These are phyloP conservation scores for Paramecium caudatum DNA, from an alignment of 73 alveolate species.

Conservation along the genomic window DNA sequence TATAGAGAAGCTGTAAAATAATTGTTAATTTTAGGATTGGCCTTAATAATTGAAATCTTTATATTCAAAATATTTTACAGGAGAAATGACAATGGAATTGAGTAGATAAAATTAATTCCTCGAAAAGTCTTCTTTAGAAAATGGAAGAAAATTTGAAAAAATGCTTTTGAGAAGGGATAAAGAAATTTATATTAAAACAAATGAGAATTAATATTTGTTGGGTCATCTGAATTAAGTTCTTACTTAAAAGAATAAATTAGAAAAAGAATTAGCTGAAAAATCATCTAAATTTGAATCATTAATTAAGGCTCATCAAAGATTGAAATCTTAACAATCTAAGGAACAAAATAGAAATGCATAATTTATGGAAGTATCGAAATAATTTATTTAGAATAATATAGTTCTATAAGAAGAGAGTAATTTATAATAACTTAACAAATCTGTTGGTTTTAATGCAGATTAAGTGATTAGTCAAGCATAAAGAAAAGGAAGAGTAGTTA, in stretches of 20 bases:
- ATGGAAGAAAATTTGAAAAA: not conserved
- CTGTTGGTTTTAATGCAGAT: not conserved
- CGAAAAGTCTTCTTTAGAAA: not conserved
- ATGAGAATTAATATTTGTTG: not conserved
- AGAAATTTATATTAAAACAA: not conserved
- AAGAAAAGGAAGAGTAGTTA: not conserved
- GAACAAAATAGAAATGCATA: not conserved
- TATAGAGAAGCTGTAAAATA: not conserved
- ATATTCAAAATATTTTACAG: not conserved
- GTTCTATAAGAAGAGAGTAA: not conserved
- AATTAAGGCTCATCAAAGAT: not conserved
- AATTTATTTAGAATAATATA: not conserved
- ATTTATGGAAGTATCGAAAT: not conserved
- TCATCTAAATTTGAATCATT: not conserved
- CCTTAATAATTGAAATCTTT: not conserved
- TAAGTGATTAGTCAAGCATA: not conserved
- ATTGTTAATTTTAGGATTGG: not conserved
- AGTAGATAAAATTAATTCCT: conserved; percentile 23
- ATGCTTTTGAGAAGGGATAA: not conserved
- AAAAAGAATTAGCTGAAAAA: not conserved
- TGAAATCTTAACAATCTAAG: not conserved
- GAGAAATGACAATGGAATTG: not conserved
- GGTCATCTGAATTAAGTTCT: conserved; percentile 15
- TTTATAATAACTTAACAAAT: not conserved
- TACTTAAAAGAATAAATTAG: not conserved